Evolutionary conservation across 2,329 filamentous ascomycete species (phyloP).

Genomic region (Claviceps digitariae): DNA sequence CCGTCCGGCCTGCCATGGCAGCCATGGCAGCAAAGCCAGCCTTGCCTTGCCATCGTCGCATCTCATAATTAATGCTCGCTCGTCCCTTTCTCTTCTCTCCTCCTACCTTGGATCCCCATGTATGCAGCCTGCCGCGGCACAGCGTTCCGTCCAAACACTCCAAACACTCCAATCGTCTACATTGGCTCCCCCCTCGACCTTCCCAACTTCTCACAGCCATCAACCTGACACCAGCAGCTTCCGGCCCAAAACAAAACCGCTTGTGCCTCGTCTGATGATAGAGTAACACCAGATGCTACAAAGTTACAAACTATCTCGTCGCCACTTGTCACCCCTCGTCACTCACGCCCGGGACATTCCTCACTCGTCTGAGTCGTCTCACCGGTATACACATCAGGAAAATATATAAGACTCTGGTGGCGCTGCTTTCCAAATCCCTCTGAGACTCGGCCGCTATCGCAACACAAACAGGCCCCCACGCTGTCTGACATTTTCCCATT

Average conservation of each 20-base stretch:
- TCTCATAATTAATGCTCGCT: background rate
- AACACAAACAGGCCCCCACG: slow-evolving; percentile 1
- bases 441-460: slow-evolving; percentile 5
- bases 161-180: background rate
- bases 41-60: background rate
- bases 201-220: background rate
- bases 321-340: slow-evolving; percentile 8
- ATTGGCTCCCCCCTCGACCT: background rate
- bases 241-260: background rate
- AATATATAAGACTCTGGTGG: slow-evolving; percentile 8
- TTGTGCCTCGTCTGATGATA: slow-evolving; percentile 1
- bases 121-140: slow-evolving; percentile 7
- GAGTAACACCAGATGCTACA: slow-evolving; percentile 1
- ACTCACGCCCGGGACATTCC: slow-evolving; percentile 4
- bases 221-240: slow-evolving; percentile 3
- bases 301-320: background rate
- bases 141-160: slow-evolving; percentile 2
- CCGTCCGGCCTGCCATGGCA: background rate
- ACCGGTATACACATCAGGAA: background rate
- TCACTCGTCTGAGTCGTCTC: slow-evolving; percentile 4
- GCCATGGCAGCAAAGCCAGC: background rate
- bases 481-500: slow-evolving; percentile 5
- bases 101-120: background rate
- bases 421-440: slow-evolving; percentile 2
- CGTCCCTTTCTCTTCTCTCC: background rate